Conservation (phyloP, 768 basidiomycete species). For the Leucocoprinus sp. region DNA sequence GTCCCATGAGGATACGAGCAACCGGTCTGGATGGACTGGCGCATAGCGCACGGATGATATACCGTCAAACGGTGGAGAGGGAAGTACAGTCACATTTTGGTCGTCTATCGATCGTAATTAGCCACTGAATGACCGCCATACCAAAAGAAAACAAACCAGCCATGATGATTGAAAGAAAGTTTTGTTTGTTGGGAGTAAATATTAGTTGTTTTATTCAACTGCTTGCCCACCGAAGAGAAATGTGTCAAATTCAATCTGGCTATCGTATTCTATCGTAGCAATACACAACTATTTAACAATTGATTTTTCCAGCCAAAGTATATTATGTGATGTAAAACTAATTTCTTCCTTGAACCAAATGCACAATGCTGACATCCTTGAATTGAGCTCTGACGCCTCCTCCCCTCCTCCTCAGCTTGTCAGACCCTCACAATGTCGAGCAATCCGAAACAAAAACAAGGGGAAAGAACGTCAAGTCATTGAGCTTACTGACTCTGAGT, state of each 20-base stretch:
- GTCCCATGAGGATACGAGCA: conserved; percentile 91
- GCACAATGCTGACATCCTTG: conserved; percentile 4
- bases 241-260: too few relatives aligned
- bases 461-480: conserved; percentile 8
- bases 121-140: neutral
- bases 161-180: neutral
- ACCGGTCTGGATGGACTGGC: conserved; percentile 65
- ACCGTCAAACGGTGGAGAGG: conserved; percentile 77
- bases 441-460: conserved; percentile 8
- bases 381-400: neutral
- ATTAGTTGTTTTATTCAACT: too few relatives aligned
- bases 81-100: conserved; percentile 14
- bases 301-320: neutral
- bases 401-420: neutral
- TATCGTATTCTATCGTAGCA: too few relatives aligned
- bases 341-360: neutral
- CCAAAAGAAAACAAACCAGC: neutral
- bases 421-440: neutral
- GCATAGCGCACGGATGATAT: conserved; percentile 78
- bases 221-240: too few relatives aligned
- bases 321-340: too few relatives aligned
- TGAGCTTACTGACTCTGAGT: conserved; percentile 5
- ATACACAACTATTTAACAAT: too few relatives aligned
- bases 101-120: neutral
- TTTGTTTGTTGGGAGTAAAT: too few relatives aligned